phyloP scores from a whole-genome alignment of 306 rosid genomes.

The Heteromeles arbutifolia region DNA sequence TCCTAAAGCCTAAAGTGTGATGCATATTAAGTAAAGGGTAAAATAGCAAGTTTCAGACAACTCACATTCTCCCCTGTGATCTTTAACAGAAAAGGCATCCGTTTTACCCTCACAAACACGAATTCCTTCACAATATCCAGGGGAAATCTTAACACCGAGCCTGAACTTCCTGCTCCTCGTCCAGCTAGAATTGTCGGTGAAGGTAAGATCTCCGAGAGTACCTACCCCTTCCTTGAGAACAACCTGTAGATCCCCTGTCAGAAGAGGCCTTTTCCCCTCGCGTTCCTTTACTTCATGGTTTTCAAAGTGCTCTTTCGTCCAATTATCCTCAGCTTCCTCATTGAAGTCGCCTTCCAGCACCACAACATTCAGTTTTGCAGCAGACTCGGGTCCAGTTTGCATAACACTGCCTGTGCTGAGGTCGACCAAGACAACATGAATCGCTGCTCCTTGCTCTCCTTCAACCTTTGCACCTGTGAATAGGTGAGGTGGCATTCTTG shows the following conservation, averaged over 20 bases:
- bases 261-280: conserved; percentile 79
- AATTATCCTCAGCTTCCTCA: conserved; percentile 53
- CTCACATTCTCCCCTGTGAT: conserved; percentile 96
- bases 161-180: conserved; percentile 81
- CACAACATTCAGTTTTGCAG: conserved; percentile 58
- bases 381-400: conserved; percentile 61
- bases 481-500: conserved; percentile 85
- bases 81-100: conserved; percentile 75
- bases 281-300: conserved; percentile 73
- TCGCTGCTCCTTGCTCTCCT: conserved; percentile 75
- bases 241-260: conserved; percentile 70
- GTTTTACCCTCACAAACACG: conserved; percentile 79
- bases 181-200: conserved; percentile 95
- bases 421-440: conserved; percentile 59
- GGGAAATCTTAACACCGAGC: conserved; percentile 65
- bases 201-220: conserved; percentile 67
- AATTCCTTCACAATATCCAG: conserved; percentile 54
- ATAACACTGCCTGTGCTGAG: conserved; percentile 42
- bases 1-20: neutral
- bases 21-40: neutral
- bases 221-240: conserved; percentile 76
- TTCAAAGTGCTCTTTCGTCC: conserved; percentile 60
- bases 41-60: conserved; percentile 1
- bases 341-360: conserved; percentile 84
- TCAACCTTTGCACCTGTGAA: conserved; percentile 85